Evolutionary conservation across 2,329 filamentous ascomycete species (phyloP).

Genomic region (Nothopassalora personata): DNA sequence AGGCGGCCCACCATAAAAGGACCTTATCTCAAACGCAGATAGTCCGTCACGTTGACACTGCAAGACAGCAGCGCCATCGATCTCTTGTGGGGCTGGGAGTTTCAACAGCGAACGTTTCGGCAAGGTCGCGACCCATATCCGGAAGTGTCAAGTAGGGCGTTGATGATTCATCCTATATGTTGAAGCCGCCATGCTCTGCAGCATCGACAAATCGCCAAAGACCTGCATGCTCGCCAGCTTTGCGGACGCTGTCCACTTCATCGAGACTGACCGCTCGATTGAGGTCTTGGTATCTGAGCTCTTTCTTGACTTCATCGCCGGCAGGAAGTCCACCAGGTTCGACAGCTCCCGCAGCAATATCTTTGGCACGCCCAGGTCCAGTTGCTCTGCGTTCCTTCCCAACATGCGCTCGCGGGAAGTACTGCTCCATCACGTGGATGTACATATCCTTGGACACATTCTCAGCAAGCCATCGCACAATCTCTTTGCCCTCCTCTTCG

Average conservation of each 20-base stretch:
- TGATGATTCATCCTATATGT: slow-evolving; percentile 28
- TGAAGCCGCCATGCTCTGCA: slow-evolving; percentile 53
- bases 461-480: slow-evolving; percentile 69
- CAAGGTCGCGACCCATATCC: not conserved
- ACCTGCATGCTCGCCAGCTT: slow-evolving; percentile 64
- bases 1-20: not conserved
- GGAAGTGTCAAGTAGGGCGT: too few relatives aligned
- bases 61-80: not conserved
- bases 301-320: slow-evolving; percentile 31
- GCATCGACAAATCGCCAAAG: slow-evolving; percentile 74
- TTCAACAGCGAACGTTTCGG: too few relatives aligned
- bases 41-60: not conserved
- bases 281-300: slow-evolving; percentile 68
- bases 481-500: slow-evolving; percentile 65
- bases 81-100: not conserved
- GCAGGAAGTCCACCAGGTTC: slow-evolving; percentile 29
- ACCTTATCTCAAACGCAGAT: not conserved
- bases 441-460: slow-evolving; percentile 71
- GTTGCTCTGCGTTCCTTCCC: slow-evolving; percentile 56
- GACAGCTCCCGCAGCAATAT: slow-evolving; percentile 25
- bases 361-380: slow-evolving; percentile 18
- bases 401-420: slow-evolving; percentile 73
- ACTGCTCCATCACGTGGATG: slow-evolving; percentile 86
- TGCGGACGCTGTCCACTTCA: slow-evolving; percentile 62
- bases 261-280: slow-evolving; percentile 63